These are phyloP conservation scores for Pythium aquatile DNA, from an alignment of 352 stramenopile genomes.

Conservation along the genomic window DNA sequence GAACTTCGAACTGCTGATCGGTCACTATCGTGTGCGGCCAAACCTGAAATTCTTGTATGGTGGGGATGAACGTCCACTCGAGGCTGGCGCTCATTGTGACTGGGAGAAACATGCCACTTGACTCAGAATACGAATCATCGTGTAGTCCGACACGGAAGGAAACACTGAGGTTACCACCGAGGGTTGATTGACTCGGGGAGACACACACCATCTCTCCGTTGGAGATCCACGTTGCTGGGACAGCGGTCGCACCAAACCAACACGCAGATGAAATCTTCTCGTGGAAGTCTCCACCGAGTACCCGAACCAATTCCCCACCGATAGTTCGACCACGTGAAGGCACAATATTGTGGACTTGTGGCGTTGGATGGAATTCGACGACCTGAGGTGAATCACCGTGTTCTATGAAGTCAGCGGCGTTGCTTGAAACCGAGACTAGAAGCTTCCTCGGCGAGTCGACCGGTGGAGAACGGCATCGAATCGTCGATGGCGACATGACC, in stretches of 20 bases:
- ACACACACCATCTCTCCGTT: constrained; percentile 6
- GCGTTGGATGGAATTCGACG: constrained; percentile 11
- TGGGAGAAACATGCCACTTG: neutral
- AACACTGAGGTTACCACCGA: neutral
- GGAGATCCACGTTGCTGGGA: constrained; percentile 16
- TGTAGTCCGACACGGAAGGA: neutral
- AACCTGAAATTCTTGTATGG: neutral
- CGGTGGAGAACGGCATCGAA: constrained; percentile 19
- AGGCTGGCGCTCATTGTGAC: neutral
- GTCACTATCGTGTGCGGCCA: neutral
- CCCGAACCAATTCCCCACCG: constrained; percentile 3
- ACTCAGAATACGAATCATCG: neutral
- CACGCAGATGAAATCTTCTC: constrained; percentile 8
- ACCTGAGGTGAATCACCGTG: neutral
- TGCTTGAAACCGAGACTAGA: constrained; percentile 24
- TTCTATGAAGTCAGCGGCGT: constrained; percentile 19
- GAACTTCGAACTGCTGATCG: neutral
- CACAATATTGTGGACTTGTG: neutral
- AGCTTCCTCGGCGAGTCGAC: constrained; percentile 6
- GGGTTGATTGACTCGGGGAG: neutral
- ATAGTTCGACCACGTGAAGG: neutral
- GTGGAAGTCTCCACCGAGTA: constrained; percentile 14
- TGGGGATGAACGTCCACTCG: constrained; percentile 1
- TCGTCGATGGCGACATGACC: constrained; percentile 11
- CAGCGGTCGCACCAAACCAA: constrained; percentile 10